Evolutionary conservation across 2,329 filamentous ascomycete genomes (phyloP).

Genomic region (Curvularia sp.): DNA sequence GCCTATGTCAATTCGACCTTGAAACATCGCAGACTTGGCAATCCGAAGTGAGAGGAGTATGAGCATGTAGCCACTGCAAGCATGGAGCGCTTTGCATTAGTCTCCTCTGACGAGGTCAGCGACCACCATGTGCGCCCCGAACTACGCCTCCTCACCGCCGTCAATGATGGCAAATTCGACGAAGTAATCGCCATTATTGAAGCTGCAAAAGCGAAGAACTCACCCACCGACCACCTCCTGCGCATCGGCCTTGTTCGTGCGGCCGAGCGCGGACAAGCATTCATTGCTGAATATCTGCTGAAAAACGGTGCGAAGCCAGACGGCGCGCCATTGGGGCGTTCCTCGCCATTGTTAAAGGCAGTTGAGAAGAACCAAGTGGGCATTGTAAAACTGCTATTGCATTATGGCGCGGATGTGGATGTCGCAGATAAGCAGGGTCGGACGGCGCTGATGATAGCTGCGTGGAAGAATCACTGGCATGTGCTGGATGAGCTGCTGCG

Average conservation of each 20-base stretch:
- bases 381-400: background rate
- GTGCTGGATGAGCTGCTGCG: background rate
- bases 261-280: background rate
- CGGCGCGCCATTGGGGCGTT: background rate
- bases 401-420: background rate
- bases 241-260: background rate
- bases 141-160: background rate
- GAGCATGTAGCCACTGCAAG: background rate
- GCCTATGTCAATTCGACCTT: background rate
- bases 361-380: background rate
- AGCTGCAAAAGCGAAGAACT: background rate
- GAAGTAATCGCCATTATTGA: background rate
- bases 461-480: background rate
- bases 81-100: background rate
- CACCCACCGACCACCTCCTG: background rate
- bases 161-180: background rate
- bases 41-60: background rate
- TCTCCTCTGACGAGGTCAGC: background rate
- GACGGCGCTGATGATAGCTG: background rate
- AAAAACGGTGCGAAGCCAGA: background rate
- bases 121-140: background rate
- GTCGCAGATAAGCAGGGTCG: background rate
- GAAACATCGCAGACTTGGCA: background rate
- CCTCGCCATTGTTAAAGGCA: background rate
- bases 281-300: background rate